A percentile compares a stretch with the other conserved stretches of the same genome.
phyloP scores from a whole-genome alignment of 768 basidiomycete genomes.

The Tricholomella constricta region DNA sequence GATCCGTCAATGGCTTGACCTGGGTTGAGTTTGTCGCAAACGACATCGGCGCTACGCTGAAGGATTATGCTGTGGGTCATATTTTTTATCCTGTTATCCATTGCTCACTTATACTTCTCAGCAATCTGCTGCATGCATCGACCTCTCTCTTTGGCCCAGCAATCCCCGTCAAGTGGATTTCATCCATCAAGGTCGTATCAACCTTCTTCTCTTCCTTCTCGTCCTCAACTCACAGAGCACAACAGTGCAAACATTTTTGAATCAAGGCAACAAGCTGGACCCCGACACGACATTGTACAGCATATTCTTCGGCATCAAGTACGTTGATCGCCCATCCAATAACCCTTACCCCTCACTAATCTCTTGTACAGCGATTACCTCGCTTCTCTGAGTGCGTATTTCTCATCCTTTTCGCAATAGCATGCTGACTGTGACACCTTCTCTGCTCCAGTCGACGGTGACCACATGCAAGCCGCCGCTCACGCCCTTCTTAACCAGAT shows the following conservation, averaged over 20 bases:
- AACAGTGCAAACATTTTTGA: slow-evolving; percentile 44
- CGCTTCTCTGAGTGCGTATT: slow-evolving; percentile 40
- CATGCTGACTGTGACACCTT: background rate
- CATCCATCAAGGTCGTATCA: slow-evolving; percentile 42
- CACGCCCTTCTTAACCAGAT: slow-evolving; percentile 46
- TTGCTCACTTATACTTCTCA: slow-evolving; percentile 12
- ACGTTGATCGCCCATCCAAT: slow-evolving; percentile 14
- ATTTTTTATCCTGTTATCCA: background rate
- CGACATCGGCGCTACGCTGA: slow-evolving; percentile 42
- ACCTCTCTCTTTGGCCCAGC: slow-evolving; percentile 52
- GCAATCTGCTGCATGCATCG: slow-evolving; percentile 48
- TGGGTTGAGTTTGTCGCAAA: slow-evolving; percentile 53
- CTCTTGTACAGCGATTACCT: slow-evolving; percentile 39
- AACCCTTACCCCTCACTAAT: background rate
- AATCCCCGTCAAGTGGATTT: slow-evolving; percentile 50
- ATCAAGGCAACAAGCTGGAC: slow-evolving; percentile 45
- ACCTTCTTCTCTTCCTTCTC: background rate
- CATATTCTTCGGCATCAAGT: slow-evolving; percentile 60
- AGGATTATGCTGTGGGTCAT: slow-evolving; percentile 51
- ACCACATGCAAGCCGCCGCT: slow-evolving; percentile 48
- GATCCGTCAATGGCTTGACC: slow-evolving; percentile 52
- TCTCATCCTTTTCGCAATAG: background rate
- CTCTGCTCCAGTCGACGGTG: slow-evolving; percentile 39
- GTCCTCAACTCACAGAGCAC: background rate
- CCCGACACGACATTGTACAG: slow-evolving; percentile 51